Conservation (phyloP, 2,329 filamentous ascomycete species). For the Hymenoscyphus fructigenus region DNA sequence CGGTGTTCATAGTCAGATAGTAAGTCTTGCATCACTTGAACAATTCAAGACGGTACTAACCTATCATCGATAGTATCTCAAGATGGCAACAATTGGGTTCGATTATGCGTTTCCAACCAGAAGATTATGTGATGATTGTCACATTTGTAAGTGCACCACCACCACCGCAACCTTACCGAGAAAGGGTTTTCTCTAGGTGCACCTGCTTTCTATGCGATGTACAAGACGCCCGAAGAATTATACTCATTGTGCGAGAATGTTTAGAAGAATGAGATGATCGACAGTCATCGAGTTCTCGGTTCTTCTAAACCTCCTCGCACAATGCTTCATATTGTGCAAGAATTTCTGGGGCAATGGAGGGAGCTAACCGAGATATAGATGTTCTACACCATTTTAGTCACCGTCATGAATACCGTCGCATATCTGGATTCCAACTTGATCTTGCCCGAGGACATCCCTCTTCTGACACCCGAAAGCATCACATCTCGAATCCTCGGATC, state of each 20-base stretch:
- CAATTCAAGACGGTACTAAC: neutral
- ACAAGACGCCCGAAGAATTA: too few species aligned
- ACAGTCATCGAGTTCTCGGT: too few species aligned
- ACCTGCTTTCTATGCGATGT: slow-evolving; percentile 3
- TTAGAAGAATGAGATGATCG: too few species aligned
- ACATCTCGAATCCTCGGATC: slow-evolving; percentile 44
- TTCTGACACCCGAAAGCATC: slow-evolving; percentile 44
- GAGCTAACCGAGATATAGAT: slow-evolving; percentile 30
- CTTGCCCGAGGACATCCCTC: slow-evolving; percentile 44
- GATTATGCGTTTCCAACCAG: slow-evolving; percentile 49
- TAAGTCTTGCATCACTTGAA: slow-evolving; percentile 27
- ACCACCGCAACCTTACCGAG: too few species aligned
- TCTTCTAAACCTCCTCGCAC: too few species aligned
- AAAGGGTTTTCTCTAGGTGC: too few species aligned
- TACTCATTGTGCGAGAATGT: neutral
- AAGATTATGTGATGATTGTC: slow-evolving; percentile 57
- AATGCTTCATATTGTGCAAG: too few species aligned
- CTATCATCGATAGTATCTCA: slow-evolving; percentile 35
- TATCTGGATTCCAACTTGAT: slow-evolving; percentile 61
- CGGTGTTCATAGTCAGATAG: slow-evolving; percentile 36
- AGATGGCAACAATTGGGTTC: slow-evolving; percentile 45
- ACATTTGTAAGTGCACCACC: slow-evolving; percentile 44
- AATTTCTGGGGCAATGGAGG: too few species aligned
- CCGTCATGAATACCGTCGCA: slow-evolving; percentile 54
- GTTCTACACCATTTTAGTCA: slow-evolving; percentile 54